phyloP scores from a whole-genome alignment of 2,329 filamentous ascomycete genomes.

The Beauveria caledonica region DNA sequence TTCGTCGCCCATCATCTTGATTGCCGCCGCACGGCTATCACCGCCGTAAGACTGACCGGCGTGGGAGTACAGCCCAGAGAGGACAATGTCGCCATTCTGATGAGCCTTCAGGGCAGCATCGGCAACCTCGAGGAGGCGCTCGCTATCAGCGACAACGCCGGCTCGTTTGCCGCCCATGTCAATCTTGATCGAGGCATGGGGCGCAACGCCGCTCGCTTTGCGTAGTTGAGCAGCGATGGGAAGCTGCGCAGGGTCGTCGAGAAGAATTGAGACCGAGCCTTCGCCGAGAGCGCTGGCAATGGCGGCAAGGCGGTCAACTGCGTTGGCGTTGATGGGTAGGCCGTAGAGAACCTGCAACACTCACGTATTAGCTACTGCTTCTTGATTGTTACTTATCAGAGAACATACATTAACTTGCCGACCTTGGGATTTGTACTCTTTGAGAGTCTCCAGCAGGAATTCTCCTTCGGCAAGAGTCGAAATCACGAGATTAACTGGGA shows the following conservation, averaged over 20 bases:
- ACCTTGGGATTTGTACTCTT: conserved; percentile 45
- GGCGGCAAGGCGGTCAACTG: conserved; percentile 48
- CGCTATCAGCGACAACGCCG: conserved; percentile 45
- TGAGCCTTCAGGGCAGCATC: conserved; percentile 26
- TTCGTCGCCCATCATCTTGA: conserved; percentile 24
- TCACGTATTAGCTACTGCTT: neutral
- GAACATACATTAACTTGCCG: conserved; percentile 49
- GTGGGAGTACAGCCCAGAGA: conserved; percentile 66
- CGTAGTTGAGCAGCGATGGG: conserved; percentile 35
- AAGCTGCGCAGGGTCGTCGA: conserved; percentile 61
- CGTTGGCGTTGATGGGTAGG: conserved; percentile 57
- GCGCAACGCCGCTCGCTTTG: conserved; percentile 34
- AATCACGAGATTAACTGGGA: conserved; percentile 54
- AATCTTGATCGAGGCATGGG: conserved; percentile 62
- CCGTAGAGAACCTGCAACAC: conserved; percentile 55
- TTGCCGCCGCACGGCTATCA: conserved; percentile 23
- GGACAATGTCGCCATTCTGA: conserved; percentile 22
- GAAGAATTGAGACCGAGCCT: conserved; percentile 52
- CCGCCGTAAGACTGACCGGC: conserved; percentile 61
- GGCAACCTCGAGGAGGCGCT: conserved; percentile 40
- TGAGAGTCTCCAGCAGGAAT: conserved; percentile 51
- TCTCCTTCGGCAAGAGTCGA: conserved; percentile 72
- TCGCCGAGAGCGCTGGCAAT: conserved; percentile 49
- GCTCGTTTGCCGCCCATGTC: conserved; percentile 67
- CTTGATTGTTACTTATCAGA: too few species aligned